Evolutionary conservation across 2,329 filamentous ascomycete species (phyloP).

Genomic region (Fusarium nematophilum): DNA sequence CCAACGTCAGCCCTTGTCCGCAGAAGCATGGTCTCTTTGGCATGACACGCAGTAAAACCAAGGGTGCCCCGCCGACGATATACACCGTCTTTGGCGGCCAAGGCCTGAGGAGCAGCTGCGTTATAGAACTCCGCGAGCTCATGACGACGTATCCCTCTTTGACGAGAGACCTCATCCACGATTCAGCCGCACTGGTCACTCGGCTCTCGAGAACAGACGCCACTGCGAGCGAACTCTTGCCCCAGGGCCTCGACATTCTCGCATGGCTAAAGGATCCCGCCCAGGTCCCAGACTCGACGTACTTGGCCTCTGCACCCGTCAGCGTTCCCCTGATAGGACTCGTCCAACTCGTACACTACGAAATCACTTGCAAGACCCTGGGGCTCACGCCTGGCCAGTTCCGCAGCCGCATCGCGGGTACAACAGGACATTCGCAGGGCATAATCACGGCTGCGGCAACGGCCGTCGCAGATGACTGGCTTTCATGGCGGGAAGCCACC

Average conservation of each 20-base stretch:
- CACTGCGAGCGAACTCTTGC: background rate
- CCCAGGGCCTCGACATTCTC: slow-evolving; percentile 5
- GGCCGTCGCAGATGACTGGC: slow-evolving; percentile 4
- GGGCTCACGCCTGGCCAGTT: slow-evolving; percentile 16
- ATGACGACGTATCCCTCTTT: slow-evolving; percentile 6
- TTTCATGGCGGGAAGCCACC: slow-evolving; percentile 13
- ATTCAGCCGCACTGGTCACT: background rate
- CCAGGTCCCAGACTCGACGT: background rate
- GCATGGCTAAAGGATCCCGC: background rate
- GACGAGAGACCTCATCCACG: background rate
- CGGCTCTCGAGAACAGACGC: background rate
- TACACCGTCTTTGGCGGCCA: slow-evolving; percentile 23
- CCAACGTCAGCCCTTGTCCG: background rate
- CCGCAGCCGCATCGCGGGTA: slow-evolving; percentile 10
- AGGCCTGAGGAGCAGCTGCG: slow-evolving; percentile 4
- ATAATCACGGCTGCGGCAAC: slow-evolving; percentile 16
- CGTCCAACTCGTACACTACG: slow-evolving; percentile 15
- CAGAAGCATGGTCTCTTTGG: slow-evolving; percentile 16
- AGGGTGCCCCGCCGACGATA: background rate
- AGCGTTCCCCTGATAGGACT: slow-evolving; percentile 13
- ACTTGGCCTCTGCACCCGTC: slow-evolving; percentile 12
- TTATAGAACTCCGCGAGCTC: slow-evolving; percentile 12
- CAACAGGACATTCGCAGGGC: slow-evolving; percentile 20
- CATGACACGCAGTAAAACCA: background rate
- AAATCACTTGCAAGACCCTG: slow-evolving; percentile 15